A percentile compares a stretch with the other conserved stretches of the same genome.
Conservation (phyloP, 805 yeast species). For the Huiozyma sinensis region DNA sequence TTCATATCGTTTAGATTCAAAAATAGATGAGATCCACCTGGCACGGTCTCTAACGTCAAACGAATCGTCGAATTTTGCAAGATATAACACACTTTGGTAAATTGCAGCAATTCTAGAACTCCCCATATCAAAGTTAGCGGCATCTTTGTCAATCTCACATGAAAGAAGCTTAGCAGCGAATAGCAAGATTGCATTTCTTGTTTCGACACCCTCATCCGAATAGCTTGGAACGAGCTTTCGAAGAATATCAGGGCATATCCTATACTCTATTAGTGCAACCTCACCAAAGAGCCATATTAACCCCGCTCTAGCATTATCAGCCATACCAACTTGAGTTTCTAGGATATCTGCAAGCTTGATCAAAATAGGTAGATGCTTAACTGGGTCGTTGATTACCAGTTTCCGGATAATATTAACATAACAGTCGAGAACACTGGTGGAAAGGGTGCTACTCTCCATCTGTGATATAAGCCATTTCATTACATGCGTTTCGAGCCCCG, state of each 20-base stretch:
- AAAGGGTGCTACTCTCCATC: constrained; percentile 24
- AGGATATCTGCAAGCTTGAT: constrained; percentile 37
- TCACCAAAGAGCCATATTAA: constrained; percentile 91
- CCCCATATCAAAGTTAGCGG: constrained; percentile 23
- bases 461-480: constrained; percentile 55
- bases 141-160: constrained; percentile 35
- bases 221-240: constrained; percentile 47
- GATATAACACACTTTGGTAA: constrained; percentile 50
- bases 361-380: constrained; percentile 43
- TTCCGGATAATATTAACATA: constrained; percentile 62
- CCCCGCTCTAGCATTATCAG: constrained; percentile 58
- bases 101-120: constrained; percentile 35
- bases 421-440: constrained; percentile 41
- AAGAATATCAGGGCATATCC: constrained; percentile 66
- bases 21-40: constrained; percentile 54
- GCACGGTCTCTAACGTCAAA: constrained; percentile 81
- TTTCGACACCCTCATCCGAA: constrained; percentile 42
- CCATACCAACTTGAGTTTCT: constrained; percentile 15
- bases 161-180: constrained; percentile 66
- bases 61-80: constrained; percentile 62
- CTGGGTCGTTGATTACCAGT: constrained; percentile 54
- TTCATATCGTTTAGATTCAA: constrained; percentile 42
- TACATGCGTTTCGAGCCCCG: constrained; percentile 41
- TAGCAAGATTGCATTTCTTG: constrained; percentile 60
- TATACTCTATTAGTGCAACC: constrained; percentile 37